Base-by-base conservation (phyloP, 148 eudicot genomes). In the Heliamphora exappendiculata region DNA sequence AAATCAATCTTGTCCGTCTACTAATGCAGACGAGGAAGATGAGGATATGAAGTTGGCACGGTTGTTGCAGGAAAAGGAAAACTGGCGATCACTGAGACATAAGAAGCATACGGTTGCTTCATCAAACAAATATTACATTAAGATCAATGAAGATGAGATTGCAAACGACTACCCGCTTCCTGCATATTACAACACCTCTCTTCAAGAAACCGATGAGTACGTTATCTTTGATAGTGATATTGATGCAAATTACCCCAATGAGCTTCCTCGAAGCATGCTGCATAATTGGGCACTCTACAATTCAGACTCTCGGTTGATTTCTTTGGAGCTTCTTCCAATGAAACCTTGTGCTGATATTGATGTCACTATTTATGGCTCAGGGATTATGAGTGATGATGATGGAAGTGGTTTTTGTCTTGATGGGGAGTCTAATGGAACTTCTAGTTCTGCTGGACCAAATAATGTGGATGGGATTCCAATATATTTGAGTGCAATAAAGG, bases 201-300 rank as follows among this genome's bases (percentile, higher is more conserved):
- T 51, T 75, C 90, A 92, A 81, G 99, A 95, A 85, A 88, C 92
- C 62, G 97, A 93, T 75, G 97, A 95, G 84, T 95, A 95, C 72
- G 74, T 92, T 36, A 76, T 95, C 59, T 89, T 88, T 84, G 97
- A 89, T 66, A 83, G 79, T 79, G 88, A 85, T 54, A 66, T 74
- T 78, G 97, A 91, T 87, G 59, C 83, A 34, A 81, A 60, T 75
- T 78, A 88, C 63, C 82, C 89, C 39, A 91, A 93, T 79, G 86
- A 87, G 1, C 91, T 95, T 69, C 99, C 99, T 2, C 81, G 89
- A 73, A 89, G 89, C 85, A 92, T 91, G 97, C 94, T 95, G 76
- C 99, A 95, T 78, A 88, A 95, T 71, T 95, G 99, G 97, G 86
- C 99, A 47, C 87, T 92, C n/a, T 95, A 95, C 78, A 91, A 95